A percentile compares a stretch with the other conserved stretches of the same genome.
phyloP scores from a whole-genome alignment of 2,329 filamentous ascomycete genomes.

The Massarina eburnea region DNA sequence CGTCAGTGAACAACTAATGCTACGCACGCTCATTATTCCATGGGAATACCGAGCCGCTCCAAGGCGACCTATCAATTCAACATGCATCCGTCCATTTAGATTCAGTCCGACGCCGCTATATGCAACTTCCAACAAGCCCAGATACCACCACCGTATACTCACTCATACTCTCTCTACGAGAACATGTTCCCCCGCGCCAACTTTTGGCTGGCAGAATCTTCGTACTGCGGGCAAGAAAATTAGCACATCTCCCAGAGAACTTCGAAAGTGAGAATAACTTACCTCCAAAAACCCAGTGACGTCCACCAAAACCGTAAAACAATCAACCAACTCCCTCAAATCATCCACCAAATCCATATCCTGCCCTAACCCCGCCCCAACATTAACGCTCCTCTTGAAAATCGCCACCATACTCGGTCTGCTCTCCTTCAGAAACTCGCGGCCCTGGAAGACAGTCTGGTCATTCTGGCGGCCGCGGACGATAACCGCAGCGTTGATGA shows the following conservation, averaged over 20 bases:
- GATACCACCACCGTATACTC: neutral
- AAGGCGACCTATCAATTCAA: neutral
- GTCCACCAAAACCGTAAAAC: conserved; percentile 79
- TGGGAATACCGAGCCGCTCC: neutral
- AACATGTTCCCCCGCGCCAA: conserved; percentile 14
- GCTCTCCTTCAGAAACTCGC: conserved; percentile 79
- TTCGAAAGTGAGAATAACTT: conserved; percentile 17
- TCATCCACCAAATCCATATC: conserved; percentile 63
- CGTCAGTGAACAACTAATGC: too few relatives aligned
- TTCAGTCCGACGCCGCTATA: too few relatives aligned
- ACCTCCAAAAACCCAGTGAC: conserved; percentile 87
- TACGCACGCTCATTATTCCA: too few relatives aligned
- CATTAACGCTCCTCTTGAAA: conserved; percentile 84
- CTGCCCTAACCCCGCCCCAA: conserved; percentile 54
- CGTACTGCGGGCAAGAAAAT: conserved; percentile 22
- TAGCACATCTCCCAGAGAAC: neutral
- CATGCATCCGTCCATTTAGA: too few relatives aligned
- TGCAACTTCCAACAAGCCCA: neutral
- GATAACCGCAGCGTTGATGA: conserved; percentile 80
- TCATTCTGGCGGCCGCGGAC: conserved; percentile 80
- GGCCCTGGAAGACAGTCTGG: conserved; percentile 69
- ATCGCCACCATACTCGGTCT: conserved; percentile 82
- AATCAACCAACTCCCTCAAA: conserved; percentile 77
- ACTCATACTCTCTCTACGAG: conserved; percentile 8
- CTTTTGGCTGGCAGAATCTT: conserved; percentile 29